Base-by-base conservation (phyloP, 306 rosid species). In the Cucurbita ficifolia region DNA sequence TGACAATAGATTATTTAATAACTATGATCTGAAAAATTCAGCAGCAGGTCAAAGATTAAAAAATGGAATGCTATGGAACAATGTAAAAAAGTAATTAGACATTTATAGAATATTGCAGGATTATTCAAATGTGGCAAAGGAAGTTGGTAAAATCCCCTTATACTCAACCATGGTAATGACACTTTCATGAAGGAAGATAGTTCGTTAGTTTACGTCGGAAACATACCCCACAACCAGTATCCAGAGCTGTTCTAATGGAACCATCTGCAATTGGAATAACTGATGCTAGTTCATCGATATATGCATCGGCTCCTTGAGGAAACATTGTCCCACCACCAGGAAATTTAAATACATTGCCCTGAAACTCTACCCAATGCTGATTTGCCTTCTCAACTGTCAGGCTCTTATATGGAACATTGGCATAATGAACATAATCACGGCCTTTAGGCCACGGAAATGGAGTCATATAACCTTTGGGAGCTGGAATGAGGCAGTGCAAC, bases 311-410 rank as follows among this genome's bases (percentile, higher is more conserved):
- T 6, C 97, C 99, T 50, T 91, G 96, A 75, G 96, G 99, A 78
- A 94, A 91, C 97, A 94, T 94, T 54, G 97, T 89, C 75, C 97
- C 99, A 81, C 99, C 99, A 54, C 99, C 99, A 3, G 99, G 99
- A 86, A 95, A 95, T 76, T 89, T 88, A 78, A 91, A 95, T 67
- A 95, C 96, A 74, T 91, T 83, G 75, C 99, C 99, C 79, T 85
- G 82, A 78, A 75, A 91, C 80, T 89, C 82, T 80, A 95, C 99
- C 99, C 97, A 95, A 65, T 95, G 83, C 84, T 95, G 97, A 76
- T 71, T 83, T 43, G 99, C 99, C 86, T 95, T 95, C 85, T 95
- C 99, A 76, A 94, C 97, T 5, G 99, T 89, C 77, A 95, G 55
- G 80, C 80, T 78, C 79, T 89, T 91, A 78, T 84, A 84, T 33